Base-by-base conservation (phyloP, 148 eudicot species). In the Fallopia convolvulus region DNA sequence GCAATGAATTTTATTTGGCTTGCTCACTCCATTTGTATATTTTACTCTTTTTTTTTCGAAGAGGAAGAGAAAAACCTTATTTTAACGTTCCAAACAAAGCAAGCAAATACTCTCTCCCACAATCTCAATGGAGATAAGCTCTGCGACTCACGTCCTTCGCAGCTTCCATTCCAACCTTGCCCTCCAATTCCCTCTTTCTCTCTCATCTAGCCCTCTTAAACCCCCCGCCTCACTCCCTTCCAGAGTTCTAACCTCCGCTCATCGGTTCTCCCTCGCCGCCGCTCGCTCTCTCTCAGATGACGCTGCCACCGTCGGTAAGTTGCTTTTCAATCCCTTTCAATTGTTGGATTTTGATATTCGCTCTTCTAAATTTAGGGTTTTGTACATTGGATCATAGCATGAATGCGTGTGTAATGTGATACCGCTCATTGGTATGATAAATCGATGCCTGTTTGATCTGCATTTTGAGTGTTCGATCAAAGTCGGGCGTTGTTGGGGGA, bases 41-140 rank as follows among this genome's bases (percentile, higher is more conserved):
- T 26, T 26, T 26, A 26, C 30, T 26, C 30, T 26, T 1, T 26
- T 26, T 26, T 26, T 26, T 26, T 26, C 30, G 30, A 36, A 36
- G 39, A 2, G 39, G 39, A 36, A 36, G 39, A 36, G 39, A 36
- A 36, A 36, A 36, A 36, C 17, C 52, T 53, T 6, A 14, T 53
- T 58, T 21, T 21, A 58, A 58, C 65, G 33, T 30, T 20, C 65
- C 65, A 58, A 20, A 23, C 12, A 7, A 15, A 56, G 9, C 10
- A 18, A 56, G 63, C 63, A 66, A 6, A 42, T 42, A 42, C 6
- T 9, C 33, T 9, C 33, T 23, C 68, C 14, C 13, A 26, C 68
- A 61, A 66, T 66, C 44, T 15, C 72, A 32, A 66, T 66, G 72
- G 72, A 66, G 72, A 66, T 66, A 66, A 66, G 72, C 72, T 66